Evolutionary conservation across 106 monocot species (phyloP), one percentile per base, ranked within the genome.

Genomic region (Cymbidium sinense): DNA sequence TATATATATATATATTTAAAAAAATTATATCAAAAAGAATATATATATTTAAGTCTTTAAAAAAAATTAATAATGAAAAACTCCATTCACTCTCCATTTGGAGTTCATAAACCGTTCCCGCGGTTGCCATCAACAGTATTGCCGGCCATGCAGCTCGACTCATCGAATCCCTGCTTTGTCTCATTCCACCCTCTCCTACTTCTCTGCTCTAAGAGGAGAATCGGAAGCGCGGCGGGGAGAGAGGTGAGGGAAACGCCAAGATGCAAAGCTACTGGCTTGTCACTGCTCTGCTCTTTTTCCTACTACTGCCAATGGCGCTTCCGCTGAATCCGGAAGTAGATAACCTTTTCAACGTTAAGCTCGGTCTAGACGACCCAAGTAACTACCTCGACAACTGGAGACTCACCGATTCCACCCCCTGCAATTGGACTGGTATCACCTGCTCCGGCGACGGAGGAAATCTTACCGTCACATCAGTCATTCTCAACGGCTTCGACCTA

Each of bases 401-500:
- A 75, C 41, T 80, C 12, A 34, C 35, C 19, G 79, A 87, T 80
- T 1, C 70, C 54, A 83, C 83, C 2, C 87, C 90, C 11, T 90
- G 90, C 90, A 70, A 35, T 33, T 90, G 90, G 90, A 70, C 50
- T 4, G 87, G 87, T 17, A 51, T 90, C 76, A 50, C 30, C 43
- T 87, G 87, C 90, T 34, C 78, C 13, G 31, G 47, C 64, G 27
- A 79, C 31, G 27, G 25, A 7, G 8, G 25, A 39, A 34, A 39
- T 34, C 34, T 64, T 52, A 7, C 76, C 51, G 87, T 85, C 54
- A 76, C 77, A 36, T 41, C 73, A 47, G 12, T 87, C 31, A 62
- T 82, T 75, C 78, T 90, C 19, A 5, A 64, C 3, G 35, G 10
- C 78, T n/a, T 75, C 67, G 37, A 37, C 76, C 81, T 85, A 71